Evolutionary conservation across 441 rosid species (phyloP).

Genomic region (Cnidoscolus chayamansa): DNA sequence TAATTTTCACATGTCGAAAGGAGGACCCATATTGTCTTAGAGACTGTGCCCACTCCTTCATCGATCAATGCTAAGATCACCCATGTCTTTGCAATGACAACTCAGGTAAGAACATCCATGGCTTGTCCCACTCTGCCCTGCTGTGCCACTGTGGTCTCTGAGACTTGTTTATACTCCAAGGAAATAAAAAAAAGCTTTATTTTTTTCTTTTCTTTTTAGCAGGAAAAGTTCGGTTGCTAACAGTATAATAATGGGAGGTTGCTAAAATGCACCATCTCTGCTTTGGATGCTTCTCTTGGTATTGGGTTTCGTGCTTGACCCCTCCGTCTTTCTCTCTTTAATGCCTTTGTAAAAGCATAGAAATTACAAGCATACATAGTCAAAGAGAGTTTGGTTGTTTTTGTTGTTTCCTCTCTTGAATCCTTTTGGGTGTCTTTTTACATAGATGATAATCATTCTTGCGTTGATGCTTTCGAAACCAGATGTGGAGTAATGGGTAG

Average conservation of each 20-base stretch:
- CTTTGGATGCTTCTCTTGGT: conserved; percentile 36
- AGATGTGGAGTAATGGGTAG: background rate
- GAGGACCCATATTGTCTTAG: background rate
- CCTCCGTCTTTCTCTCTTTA: background rate
- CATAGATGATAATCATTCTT: background rate
- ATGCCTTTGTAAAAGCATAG: background rate
- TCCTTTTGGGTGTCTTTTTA: background rate
- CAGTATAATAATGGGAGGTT: background rate
- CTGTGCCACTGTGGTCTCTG: background rate
- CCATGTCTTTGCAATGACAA: background rate
- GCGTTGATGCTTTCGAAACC: conserved; percentile 12
- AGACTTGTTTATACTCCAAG: background rate
- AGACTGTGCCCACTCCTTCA: background rate
- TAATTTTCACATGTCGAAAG: conserved; percentile 3
- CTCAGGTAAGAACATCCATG: background rate
- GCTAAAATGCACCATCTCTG: conserved; percentile 26
- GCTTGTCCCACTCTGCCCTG: conserved; percentile 6
- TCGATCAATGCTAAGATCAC: background rate
- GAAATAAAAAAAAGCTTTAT: background rate
- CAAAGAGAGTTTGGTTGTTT: background rate
- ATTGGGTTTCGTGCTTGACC: conserved; percentile 31
- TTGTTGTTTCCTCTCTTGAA: background rate
- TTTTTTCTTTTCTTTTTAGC: background rate
- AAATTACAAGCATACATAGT: background rate
- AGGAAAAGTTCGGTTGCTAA: background rate